These are phyloP conservation scores for Fonsecaea monophora DNA, from an alignment of 2,329 filamentous ascomycete species.

Conservation along the genomic window DNA sequence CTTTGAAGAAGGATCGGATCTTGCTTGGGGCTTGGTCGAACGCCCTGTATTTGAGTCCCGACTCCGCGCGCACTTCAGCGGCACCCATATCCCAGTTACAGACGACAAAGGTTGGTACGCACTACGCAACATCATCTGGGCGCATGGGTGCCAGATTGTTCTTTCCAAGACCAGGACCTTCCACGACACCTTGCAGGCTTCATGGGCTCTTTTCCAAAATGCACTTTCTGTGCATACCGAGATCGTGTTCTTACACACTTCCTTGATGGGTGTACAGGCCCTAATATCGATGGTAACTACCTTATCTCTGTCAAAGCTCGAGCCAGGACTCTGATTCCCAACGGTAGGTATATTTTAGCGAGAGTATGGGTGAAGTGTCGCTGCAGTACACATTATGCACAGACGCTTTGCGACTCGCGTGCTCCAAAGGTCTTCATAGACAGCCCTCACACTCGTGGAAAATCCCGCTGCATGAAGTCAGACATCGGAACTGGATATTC, in stretches of 20 bases:
- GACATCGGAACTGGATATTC: constrained; percentile 23
- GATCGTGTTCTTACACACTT: constrained; percentile 14
- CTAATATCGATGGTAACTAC: constrained; percentile 22
- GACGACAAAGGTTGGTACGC: constrained; percentile 26
- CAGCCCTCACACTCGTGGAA: constrained; percentile 20
- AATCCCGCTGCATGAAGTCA: constrained; percentile 15
- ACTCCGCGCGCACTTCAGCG: constrained; percentile 20
- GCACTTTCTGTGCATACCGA: constrained; percentile 28
- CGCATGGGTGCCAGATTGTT: constrained; percentile 22
- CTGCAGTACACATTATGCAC: constrained; percentile 26
- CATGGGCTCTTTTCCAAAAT: constrained; percentile 23
- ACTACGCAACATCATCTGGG: constrained; percentile 24
- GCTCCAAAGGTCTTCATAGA: constrained; percentile 26
- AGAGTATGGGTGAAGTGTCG: constrained; percentile 18
- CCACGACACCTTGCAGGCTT: constrained; percentile 5
- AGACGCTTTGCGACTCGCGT: constrained; percentile 21
- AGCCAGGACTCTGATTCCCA: constrained; percentile 1
- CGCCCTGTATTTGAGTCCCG: constrained; percentile 15
- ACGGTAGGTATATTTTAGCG: constrained; percentile 23
- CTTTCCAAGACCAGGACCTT: constrained; percentile 17
- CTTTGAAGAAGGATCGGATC: constrained; percentile 15
- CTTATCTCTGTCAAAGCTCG: neutral
- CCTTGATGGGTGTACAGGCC: constrained; percentile 21
- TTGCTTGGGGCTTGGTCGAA: constrained; percentile 11
- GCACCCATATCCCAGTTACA: neutral